Percentiles rank a stretch among this genome's conserved stretches.
These are phyloP conservation scores for Salicornia ramosissima DNA, from an alignment of 148 eudicot genomes.

Conservation along the genomic window DNA sequence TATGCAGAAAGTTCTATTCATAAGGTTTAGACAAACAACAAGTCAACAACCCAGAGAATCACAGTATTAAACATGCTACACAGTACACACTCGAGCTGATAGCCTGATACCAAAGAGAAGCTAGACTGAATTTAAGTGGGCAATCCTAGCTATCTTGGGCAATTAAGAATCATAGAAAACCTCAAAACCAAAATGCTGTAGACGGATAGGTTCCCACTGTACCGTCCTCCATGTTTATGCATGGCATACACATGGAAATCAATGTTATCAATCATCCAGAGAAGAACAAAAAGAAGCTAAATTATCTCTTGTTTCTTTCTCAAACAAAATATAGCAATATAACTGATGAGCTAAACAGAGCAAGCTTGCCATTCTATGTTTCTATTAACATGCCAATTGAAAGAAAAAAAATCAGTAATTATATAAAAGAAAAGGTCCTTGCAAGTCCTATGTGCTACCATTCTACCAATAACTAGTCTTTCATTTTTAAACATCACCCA, in stretches of 20 bases:
- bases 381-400: neutral
- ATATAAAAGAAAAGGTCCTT: neutral
- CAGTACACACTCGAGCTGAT: neutral
- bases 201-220: neutral
- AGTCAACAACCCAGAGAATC: neutral
- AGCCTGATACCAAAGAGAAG: no score
- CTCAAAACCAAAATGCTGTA: neutral
- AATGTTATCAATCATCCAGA: neutral
- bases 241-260: neutral
- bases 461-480: no score
- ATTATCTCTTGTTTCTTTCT: neutral
- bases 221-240: neutral
- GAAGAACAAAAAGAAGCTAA: neutral
- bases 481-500: no score
- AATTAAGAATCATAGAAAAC: neutral
- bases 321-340: no score
- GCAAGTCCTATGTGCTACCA: neutral
- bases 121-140: no score
- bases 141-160: neutral
- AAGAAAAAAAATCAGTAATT: no score
- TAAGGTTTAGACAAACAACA: neutral
- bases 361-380: neutral
- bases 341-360: neutral
- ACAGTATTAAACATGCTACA: neutral
- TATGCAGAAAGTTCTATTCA: neutral